Conservation (phyloP, 1,284 basidiomycete genomes). For the Mycena sp. region DNA sequence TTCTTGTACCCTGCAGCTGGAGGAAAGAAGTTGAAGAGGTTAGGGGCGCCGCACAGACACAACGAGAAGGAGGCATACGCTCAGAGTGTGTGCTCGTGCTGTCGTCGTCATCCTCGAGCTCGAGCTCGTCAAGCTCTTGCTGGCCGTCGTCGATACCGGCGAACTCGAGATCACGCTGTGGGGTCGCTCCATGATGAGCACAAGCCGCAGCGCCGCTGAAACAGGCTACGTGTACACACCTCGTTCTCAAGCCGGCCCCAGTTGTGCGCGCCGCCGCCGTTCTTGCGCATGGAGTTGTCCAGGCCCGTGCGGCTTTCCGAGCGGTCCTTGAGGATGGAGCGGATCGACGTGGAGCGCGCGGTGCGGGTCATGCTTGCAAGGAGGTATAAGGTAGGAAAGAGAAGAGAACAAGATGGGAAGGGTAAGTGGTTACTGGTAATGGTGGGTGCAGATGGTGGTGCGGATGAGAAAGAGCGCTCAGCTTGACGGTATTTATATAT, state of each 20-base stretch:
- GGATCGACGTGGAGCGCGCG: conserved; percentile 75
- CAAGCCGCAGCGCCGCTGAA: background rate
- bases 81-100: conserved; percentile 31
- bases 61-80: conserved; percentile 21
- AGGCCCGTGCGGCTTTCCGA: conserved; percentile 81
- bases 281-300: conserved; percentile 79
- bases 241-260: conserved; percentile 80
- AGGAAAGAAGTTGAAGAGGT: background rate
- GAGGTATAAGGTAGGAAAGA: conserved; percentile 1
- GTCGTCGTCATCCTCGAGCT: conserved; percentile 57
- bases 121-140: conserved; percentile 25
- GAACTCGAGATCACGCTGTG: conserved; percentile 28
- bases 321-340: conserved; percentile 81
- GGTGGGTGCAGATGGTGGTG: background rate
- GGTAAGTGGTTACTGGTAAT: background rate
- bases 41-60: conserved; percentile 6
- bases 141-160: conserved; percentile 31
- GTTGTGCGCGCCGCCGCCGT: conserved; percentile 83
- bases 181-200: background rate
- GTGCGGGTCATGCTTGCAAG: conserved; percentile 75
- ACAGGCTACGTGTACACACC: conserved; percentile 9
- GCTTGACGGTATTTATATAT: too few relatives aligned
- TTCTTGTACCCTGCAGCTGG: conserved; percentile 39
- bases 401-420: background rate
- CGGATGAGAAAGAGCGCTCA: background rate